Percentiles rank a stretch among this genome's conserved stretches.
Evolutionary conservation across 345 rosid species (phyloP).

Genomic region (Heritiera fomes): DNA sequence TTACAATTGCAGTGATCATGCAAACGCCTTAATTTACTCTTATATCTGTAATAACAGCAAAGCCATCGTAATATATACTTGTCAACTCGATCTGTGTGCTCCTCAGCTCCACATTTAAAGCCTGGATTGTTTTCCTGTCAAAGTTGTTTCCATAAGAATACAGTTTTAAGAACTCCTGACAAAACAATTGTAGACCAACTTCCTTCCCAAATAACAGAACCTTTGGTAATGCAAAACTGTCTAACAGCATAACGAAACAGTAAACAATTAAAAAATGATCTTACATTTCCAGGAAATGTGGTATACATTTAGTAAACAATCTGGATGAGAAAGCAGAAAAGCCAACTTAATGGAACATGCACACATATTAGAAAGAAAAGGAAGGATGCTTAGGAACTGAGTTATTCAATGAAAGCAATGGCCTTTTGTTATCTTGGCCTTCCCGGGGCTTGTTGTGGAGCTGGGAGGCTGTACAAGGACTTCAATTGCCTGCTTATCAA

Average conservation of each 20-base stretch:
- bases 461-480: constrained; percentile 65
- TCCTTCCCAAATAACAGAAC: too few relatives aligned
- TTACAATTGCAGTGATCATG: background rate
- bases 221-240: background rate
- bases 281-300: background rate
- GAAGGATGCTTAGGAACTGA: constrained; percentile 24
- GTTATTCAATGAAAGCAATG: constrained; percentile 20
- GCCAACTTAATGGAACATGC: background rate
- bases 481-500: constrained; percentile 86
- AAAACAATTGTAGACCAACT: too few relatives aligned
- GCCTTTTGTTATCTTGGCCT: constrained; percentile 17
- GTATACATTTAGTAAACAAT: background rate
- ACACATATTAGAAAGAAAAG: background rate
- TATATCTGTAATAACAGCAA: too few relatives aligned
- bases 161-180: too few relatives aligned
- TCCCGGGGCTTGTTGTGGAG: constrained; percentile 31
- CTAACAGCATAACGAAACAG: background rate
- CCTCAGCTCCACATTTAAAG: too few relatives aligned
- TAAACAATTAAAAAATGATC: background rate
- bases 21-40: too few relatives aligned
- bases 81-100: too few relatives aligned
- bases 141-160: too few relatives aligned
- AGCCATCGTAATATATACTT: too few relatives aligned
- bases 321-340: constrained; percentile 4
- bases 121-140: too few relatives aligned